These are phyloP conservation scores for Termitomyces sp. DNA, from an alignment of 768 basidiomycete genomes.

Conservation along the genomic window DNA sequence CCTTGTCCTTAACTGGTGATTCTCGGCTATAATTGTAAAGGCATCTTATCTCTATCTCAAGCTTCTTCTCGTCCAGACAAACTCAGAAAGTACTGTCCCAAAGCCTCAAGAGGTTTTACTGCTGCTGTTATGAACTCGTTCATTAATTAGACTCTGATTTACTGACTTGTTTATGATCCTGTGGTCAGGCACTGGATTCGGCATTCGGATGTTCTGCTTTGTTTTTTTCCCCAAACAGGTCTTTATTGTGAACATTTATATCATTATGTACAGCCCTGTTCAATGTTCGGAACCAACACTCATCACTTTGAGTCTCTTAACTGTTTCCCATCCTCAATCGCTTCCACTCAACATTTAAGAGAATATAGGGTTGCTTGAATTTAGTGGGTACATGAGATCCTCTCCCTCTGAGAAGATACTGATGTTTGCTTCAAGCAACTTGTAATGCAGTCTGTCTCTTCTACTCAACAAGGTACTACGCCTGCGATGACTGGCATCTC, in stretches of 20 bases:
- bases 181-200: background rate
- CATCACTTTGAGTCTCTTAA: too few species aligned
- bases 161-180: background rate
- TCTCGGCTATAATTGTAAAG: background rate
- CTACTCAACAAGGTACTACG: conserved; percentile 12
- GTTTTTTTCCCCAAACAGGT: background rate
- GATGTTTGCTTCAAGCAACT: background rate
- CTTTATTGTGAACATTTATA: background rate
- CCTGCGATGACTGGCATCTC: conserved; percentile 1
- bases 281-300: background rate
- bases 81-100: background rate
- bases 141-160: background rate
- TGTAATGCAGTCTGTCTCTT: background rate
- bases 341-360: background rate
- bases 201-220: background rate
- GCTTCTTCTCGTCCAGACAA: background rate
- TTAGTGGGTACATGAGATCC: background rate
- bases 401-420: background rate
- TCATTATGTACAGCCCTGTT: background rate
- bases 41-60: too few species aligned
- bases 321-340: background rate
- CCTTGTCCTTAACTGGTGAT: background rate
- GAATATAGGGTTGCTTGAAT: background rate
- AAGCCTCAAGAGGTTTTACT: background rate
- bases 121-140: background rate